phyloP scores from a whole-genome alignment of 2,329 filamentous ascomycete genomes.

The Botrytis aclada region DNA sequence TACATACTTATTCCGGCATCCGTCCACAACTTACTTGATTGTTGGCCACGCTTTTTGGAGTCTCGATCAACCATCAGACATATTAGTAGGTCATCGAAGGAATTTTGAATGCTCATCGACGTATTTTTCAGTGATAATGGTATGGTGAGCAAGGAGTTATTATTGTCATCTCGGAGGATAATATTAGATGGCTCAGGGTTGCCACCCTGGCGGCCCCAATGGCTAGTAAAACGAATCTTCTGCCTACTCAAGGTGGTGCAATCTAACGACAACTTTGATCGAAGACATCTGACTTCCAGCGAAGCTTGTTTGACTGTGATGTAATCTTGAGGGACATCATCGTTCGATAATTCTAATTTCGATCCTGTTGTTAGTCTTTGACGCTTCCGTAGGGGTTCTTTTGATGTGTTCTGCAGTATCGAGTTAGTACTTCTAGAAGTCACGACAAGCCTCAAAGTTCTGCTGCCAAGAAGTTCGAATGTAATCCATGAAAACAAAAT shows the following conservation, averaged over 20 bases:
- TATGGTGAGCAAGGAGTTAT: slow-evolving; percentile 24
- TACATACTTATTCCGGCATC: slow-evolving; percentile 30
- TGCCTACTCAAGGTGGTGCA: slow-evolving; percentile 23
- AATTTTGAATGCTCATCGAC: not conserved
- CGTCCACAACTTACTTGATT: slow-evolving; percentile 33
- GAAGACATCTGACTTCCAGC: slow-evolving; percentile 29
- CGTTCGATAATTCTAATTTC: slow-evolving; percentile 2
- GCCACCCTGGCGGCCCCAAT: slow-evolving; percentile 19
- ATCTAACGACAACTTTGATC: slow-evolving; percentile 20
- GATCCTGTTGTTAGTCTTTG: slow-evolving; percentile 23
- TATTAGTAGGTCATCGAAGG: slow-evolving; percentile 29
- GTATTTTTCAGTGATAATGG: slow-evolving; percentile 17
- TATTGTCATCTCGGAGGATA: slow-evolving; percentile 26
- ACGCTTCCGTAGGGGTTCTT: slow-evolving; percentile 30
- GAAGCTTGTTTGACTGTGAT: slow-evolving; percentile 31
- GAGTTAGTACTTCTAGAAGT: not conserved
- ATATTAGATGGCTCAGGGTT: slow-evolving; percentile 23
- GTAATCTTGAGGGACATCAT: slow-evolving; percentile 22
- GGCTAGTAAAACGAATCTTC: slow-evolving; percentile 25
- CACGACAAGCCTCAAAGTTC: not conserved
- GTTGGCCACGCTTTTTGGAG: slow-evolving; percentile 28
- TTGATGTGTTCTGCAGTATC: not conserved
- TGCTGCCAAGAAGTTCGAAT: not conserved
- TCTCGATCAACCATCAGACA: slow-evolving; percentile 29
- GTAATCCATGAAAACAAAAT: not conserved